phyloP scores from a whole-genome alignment of 2,329 filamentous ascomycete species.

The Cladosporium cucumerinum region DNA sequence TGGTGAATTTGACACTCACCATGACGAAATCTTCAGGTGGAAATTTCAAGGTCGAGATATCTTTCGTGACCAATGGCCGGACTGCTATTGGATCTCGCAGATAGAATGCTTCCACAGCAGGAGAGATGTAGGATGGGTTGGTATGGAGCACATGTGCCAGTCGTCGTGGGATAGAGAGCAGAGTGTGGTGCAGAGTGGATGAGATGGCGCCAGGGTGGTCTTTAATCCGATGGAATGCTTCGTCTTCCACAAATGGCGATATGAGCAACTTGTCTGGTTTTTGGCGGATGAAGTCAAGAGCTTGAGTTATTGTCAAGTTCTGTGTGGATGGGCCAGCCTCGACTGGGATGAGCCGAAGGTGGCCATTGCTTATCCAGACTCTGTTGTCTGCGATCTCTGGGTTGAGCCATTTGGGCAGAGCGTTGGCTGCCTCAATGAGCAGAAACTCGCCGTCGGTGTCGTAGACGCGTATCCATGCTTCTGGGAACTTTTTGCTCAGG shows the following conservation, averaged over 20 bases:
- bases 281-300: slow-evolving; percentile 58
- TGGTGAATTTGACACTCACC: slow-evolving; percentile 77
- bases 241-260: slow-evolving; percentile 72
- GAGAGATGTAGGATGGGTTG: slow-evolving; percentile 71
- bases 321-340: slow-evolving; percentile 26
- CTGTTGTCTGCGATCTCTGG: slow-evolving; percentile 85
- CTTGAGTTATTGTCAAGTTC: slow-evolving; percentile 61
- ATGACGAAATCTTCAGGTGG: slow-evolving; percentile 75
- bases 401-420: slow-evolving; percentile 83
- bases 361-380: slow-evolving; percentile 80
- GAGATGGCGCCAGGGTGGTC: slow-evolving; percentile 77
- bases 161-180: slow-evolving; percentile 73
- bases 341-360: slow-evolving; percentile 69
- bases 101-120: slow-evolving; percentile 89
- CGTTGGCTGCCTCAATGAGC: slow-evolving; percentile 86
- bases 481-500: slow-evolving; percentile 67
- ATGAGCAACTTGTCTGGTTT: slow-evolving; percentile 61
- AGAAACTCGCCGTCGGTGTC: slow-evolving; percentile 95
- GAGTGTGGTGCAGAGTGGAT: slow-evolving; percentile 71
- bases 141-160: slow-evolving; percentile 75
- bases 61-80: slow-evolving; percentile 61
- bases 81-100: slow-evolving; percentile 77
- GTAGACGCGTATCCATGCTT: slow-evolving; percentile 76
- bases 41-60: slow-evolving; percentile 58
- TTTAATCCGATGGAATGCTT: slow-evolving; percentile 83